Evolutionary conservation across 2,329 filamentous ascomycete species (phyloP).

Genomic region (Botryotinia convoluta): DNA sequence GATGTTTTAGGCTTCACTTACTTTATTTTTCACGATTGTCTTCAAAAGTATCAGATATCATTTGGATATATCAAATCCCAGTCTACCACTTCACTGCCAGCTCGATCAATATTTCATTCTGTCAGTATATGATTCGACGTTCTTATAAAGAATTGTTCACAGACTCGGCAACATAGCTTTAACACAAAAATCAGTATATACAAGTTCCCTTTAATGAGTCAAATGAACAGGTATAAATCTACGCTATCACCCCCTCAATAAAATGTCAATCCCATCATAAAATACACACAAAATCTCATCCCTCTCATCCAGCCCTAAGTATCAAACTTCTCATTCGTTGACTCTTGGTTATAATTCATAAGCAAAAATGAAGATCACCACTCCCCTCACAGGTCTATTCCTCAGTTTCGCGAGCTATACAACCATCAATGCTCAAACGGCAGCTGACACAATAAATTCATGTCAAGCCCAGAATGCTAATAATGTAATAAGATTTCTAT

Average conservation of each 20-base stretch:
- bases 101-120: background rate
- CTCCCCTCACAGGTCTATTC: background rate
- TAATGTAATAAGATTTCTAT: background rate
- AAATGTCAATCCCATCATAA: background rate
- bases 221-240: background rate
- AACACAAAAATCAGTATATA: background rate
- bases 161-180: background rate
- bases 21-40: background rate
- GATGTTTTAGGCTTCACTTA: background rate
- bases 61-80: background rate
- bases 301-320: too few species aligned
- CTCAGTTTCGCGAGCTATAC: background rate
- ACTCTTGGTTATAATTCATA: rapidly evolving
- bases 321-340: background rate
- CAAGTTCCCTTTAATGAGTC: background rate
- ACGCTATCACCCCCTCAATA: too few species aligned
- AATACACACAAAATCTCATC: background rate
- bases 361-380: background rate
- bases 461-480: background rate
- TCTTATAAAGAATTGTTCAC: background rate
- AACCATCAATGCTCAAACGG: background rate
- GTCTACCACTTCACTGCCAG: background rate
- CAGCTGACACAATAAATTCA: background rate
- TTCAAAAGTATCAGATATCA: background rate
- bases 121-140: background rate